phyloP scores from a whole-genome alignment of 805 yeast genomes.

The Lachancea dasiensis region DNA sequence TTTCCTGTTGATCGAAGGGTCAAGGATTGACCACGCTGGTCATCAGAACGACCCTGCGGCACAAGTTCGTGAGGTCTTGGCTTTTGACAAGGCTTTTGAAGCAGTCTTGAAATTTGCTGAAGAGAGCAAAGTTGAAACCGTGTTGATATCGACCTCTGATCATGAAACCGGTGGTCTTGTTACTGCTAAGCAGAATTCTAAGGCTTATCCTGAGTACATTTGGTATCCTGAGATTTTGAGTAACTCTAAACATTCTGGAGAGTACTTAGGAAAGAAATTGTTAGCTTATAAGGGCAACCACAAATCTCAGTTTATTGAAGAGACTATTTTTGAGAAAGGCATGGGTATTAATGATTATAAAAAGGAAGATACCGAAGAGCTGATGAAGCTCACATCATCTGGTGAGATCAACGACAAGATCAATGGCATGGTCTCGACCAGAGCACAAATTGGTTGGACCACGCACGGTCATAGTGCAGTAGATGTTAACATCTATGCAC shows the following conservation, averaged over 20 bases:
- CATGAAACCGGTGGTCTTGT: conserved; percentile 96
- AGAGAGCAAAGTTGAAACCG: conserved; percentile 64
- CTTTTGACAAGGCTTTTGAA: conserved; percentile 74
- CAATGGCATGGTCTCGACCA: conserved; percentile 65
- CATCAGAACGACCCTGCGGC: conserved; percentile 93
- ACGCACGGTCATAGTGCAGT: conserved; percentile 96
- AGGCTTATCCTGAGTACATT: conserved; percentile 71
- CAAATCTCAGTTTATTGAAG: conserved; percentile 39
- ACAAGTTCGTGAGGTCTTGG: conserved; percentile 85
- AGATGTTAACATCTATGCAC: conserved; percentile 86
- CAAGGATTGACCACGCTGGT: conserved; percentile 93
- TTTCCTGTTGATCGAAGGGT: conserved; percentile 82
- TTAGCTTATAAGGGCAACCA: conserved; percentile 30
- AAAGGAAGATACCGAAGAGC: conserved; percentile 43
- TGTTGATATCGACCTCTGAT: conserved; percentile 78
- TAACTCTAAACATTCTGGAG: conserved; percentile 73
- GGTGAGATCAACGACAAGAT: conserved; percentile 39
- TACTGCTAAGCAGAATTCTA: conserved; percentile 70
- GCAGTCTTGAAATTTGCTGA: conserved; percentile 70
- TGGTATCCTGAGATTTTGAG: conserved; percentile 80
- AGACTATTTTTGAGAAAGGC: conserved; percentile 53
- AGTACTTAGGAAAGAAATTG: conserved; percentile 50
- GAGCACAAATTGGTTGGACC: conserved; percentile 93
- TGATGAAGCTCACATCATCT: conserved; percentile 34
- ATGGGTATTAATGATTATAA: conserved; percentile 61